Evolutionary conservation across 345 rosid genomes (phyloP).

Genomic region (Mallotus nudiflorus): DNA sequence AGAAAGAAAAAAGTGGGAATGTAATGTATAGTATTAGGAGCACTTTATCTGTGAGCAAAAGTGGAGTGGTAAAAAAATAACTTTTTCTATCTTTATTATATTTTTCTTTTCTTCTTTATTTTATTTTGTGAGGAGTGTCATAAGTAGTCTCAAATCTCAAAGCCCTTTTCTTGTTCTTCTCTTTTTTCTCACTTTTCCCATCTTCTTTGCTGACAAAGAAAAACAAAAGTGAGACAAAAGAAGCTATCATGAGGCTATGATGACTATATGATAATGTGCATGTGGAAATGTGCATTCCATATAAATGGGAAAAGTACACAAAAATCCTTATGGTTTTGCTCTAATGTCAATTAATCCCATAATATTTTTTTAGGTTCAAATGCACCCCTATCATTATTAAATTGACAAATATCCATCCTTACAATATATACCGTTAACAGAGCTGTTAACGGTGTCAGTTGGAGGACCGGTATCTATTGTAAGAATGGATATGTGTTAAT

Average conservation of each 20-base stretch:
- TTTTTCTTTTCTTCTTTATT: background rate
- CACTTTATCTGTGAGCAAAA: background rate
- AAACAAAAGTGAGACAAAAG: constrained; percentile 24
- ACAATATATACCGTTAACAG: too few relatives aligned
- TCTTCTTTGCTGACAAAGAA: constrained; percentile 22
- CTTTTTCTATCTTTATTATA: background rate
- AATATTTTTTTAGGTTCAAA: too few relatives aligned
- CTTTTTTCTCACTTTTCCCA: constrained; percentile 13
- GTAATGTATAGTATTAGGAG: background rate
- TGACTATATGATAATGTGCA: constrained; percentile 21
- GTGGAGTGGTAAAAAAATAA: background rate
- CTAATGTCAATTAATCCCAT: too few relatives aligned
- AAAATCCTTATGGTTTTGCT: too few relatives aligned
- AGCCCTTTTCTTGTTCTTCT: too few relatives aligned
- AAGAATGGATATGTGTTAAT: too few relatives aligned
- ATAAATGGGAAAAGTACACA: too few relatives aligned
- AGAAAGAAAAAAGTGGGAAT: background rate
- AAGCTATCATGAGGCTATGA: constrained; percentile 25
- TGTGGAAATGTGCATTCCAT: constrained; percentile 14
- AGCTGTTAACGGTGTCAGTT: too few relatives aligned
- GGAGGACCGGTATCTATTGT: too few relatives aligned
- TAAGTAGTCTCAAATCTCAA: constrained; percentile 4
- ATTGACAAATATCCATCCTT: too few relatives aligned
- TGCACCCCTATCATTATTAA: too few relatives aligned
- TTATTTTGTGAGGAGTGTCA: background rate